Evolutionary conservation across 108 stramenopile genomes (phyloP), one percentile per base, ranked within the genome.

Genomic region (Heterococcus sp.): DNA sequence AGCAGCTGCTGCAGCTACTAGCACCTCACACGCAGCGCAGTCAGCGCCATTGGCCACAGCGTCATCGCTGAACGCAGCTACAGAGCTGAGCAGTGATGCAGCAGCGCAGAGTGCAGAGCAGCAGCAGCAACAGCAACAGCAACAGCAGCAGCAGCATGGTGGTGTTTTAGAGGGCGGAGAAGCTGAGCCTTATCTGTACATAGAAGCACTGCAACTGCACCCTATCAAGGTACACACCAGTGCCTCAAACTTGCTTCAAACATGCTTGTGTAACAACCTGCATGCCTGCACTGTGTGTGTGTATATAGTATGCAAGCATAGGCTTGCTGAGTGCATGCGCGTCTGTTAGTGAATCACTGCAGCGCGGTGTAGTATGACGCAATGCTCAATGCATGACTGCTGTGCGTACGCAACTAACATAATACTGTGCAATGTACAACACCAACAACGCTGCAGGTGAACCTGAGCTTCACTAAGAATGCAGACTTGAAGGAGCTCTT

Each of bases 381-480:
- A n/a, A n/a, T n/a, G n/a, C n/a, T n/a, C n/a, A n/a, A n/a, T n/a
- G n/a, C n/a, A n/a, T n/a, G n/a, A n/a, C n/a, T n/a, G n/a, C n/a
- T n/a, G n/a, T n/a, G n/a, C n/a, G n/a, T n/a, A n/a, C n/a, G n/a
- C n/a, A n/a, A n/a, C n/a, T n/a, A n/a, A n/a, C n/a, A n/a, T n/a
- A n/a, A n/a, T n/a, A n/a, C n/a, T n/a, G n/a, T n/a, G n/a, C n/a
- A n/a, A n/a, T n/a, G n/a, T n/a, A n/a, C n/a, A n/a, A n/a, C n/a
- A n/a, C n/a, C n/a, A n/a, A n/a, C n/a, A n/a, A n/a, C n/a, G n/a
- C 21, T 21, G 46, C 46, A 58, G 46, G 65, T 81, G n/a, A 84
- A 84, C 75, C 37, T 84, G 39, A 84, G 83, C 75, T 84, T 84
- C 68, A 71, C 69, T 71, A 84, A 84, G 75, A 84, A 76, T n/a